Percentiles rank a stretch among this genome's conserved stretches.
These are phyloP conservation scores for Fomitopsis serialis DNA, from an alignment of 768 basidiomycete species.

Conservation along the genomic window DNA sequence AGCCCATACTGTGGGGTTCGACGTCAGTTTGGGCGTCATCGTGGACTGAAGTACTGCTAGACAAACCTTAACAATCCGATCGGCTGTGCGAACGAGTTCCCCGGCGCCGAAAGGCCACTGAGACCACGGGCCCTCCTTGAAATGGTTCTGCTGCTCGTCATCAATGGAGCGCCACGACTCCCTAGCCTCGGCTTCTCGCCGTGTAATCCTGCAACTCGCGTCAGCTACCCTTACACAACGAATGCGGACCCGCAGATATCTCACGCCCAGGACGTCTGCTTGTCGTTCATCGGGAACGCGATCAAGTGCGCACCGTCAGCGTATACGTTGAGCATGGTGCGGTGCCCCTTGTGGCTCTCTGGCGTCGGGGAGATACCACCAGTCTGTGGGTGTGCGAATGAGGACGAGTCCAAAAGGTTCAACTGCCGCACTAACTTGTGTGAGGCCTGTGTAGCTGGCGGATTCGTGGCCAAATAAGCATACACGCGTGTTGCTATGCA, in stretches of 20 bases:
- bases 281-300: conserved; percentile 28
- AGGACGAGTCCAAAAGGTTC: background rate
- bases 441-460: conserved; percentile 33
- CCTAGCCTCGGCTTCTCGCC: conserved; percentile 31
- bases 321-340: conserved; percentile 28
- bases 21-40: background rate
- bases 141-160: conserved; percentile 16
- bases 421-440: conserved; percentile 23
- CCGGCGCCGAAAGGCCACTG: conserved; percentile 22
- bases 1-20: conserved; percentile 29
- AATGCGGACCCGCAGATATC: conserved; percentile 11
- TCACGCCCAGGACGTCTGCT: conserved; percentile 33
- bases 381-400: conserved; percentile 17
- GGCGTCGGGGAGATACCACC: conserved; percentile 30
- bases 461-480: conserved; percentile 32
- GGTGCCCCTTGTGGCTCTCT: conserved; percentile 9
- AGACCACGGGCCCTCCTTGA: conserved; percentile 17
- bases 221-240: background rate
- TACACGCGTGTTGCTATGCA: conserved; percentile 35
- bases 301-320: conserved; percentile 34
- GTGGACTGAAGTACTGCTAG: background rate
- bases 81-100: conserved; percentile 20
- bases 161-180: conserved; percentile 39
- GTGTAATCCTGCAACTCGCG: conserved; percentile 23
- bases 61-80: conserved; percentile 25